These are phyloP conservation scores for Phytophthora fragariae DNA, from an alignment of 352 stramenopile genomes.

Conservation along the genomic window DNA sequence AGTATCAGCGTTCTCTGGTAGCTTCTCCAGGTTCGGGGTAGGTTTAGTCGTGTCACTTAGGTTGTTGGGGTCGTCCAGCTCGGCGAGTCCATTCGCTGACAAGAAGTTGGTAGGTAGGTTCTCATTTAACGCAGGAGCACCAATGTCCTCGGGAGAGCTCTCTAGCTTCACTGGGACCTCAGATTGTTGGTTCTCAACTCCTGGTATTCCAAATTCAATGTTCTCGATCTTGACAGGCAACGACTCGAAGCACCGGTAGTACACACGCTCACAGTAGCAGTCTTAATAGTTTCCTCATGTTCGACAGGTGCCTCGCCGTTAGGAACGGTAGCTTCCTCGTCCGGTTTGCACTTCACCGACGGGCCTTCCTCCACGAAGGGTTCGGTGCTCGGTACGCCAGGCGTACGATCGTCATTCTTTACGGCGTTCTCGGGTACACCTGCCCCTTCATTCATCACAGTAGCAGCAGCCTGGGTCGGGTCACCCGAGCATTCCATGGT, in stretches of 20 bases:
- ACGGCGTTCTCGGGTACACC: neutral
- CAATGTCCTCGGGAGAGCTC: neutral
- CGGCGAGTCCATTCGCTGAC: neutral
- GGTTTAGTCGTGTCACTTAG: neutral
- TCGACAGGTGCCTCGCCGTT: neutral
- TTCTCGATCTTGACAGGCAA: neutral
- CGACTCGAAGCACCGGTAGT: neutral
- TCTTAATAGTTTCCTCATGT: neutral
- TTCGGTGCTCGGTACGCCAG: neutral
- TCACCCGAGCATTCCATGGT: neutral
- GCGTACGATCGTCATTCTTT: neutral
- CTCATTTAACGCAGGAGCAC: neutral
- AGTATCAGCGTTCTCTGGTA: neutral
- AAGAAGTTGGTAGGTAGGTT: neutral
- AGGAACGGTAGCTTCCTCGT: neutral
- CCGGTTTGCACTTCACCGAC: neutral
- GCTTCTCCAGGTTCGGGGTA: neutral
- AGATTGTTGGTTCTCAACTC: neutral
- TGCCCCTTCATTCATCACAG: neutral
- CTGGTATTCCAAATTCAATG: neutral
- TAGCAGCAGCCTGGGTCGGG: neutral
- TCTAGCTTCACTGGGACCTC: neutral
- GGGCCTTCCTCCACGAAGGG: neutral
- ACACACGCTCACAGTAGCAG: neutral
- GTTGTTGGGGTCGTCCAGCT: neutral